A percentile compares a stretch with the other conserved stretches of the same genome.
Conservation (phyloP, 1,284 basidiomycete species). For the Cryptococcus wingfieldii region DNA sequence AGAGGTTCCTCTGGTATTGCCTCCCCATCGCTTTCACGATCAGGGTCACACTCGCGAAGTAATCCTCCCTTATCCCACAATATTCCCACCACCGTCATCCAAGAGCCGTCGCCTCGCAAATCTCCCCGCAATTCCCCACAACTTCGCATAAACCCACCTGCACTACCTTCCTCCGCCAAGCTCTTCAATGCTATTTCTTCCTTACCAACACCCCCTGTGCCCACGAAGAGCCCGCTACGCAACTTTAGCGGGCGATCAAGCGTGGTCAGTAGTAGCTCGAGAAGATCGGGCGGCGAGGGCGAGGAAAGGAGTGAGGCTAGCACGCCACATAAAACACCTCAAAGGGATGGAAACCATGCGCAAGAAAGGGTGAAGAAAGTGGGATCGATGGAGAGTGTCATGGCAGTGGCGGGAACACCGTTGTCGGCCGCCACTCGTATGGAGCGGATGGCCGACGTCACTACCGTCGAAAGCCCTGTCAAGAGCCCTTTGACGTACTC, state of each 20-base stretch:
- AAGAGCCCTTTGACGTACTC: not conserved
- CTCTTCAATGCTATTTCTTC: slow-evolving; percentile 3
- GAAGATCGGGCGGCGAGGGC: not conserved
- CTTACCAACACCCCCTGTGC: slow-evolving; percentile 38
- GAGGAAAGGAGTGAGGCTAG: not conserved
- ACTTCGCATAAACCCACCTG: slow-evolving; percentile 22
- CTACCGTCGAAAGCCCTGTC: not conserved
- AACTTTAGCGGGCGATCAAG: slow-evolving; percentile 15
- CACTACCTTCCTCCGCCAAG: slow-evolving; percentile 10
- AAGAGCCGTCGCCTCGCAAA: slow-evolving; percentile 1
- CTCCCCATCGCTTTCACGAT: not conserved
- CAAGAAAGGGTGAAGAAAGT: not conserved
- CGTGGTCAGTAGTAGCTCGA: slow-evolving; percentile 7
- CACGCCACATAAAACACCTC: not conserved
- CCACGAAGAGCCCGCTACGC: slow-evolving; percentile 41
- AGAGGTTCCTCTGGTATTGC: not conserved
- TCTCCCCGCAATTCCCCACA: slow-evolving; percentile 25
- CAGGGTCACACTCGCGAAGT: not conserved
- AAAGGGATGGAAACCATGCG: not conserved
- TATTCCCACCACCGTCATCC: slow-evolving; percentile 1
- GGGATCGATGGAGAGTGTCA: slow-evolving; percentile 12
- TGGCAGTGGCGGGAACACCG: slow-evolving; percentile 12
- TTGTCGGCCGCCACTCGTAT: slow-evolving; percentile 1
- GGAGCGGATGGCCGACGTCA: not conserved
- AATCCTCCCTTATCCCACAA: not conserved